phyloP scores from a whole-genome alignment of 129 eudicot species.

The Escallonia rubra region DNA sequence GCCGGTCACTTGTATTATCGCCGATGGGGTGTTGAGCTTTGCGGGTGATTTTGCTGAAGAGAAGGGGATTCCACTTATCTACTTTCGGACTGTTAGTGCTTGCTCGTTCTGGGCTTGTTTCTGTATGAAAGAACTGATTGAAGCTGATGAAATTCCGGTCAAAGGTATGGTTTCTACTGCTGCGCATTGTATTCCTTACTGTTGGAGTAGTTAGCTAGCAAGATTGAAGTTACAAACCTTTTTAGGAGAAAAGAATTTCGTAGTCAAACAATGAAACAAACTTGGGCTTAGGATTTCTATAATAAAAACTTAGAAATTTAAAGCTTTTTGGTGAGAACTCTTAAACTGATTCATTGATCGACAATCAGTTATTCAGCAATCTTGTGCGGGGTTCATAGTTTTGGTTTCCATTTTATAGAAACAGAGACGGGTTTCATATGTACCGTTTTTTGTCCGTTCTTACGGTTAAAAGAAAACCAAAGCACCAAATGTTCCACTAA shows the following conservation, averaged over 20 bases:
- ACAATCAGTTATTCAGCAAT: no score
- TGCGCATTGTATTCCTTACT: neutral
- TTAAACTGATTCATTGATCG: no score
- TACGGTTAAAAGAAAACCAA: no score
- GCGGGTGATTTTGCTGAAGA: slow-evolving; percentile 16
- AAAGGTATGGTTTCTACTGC: neutral
- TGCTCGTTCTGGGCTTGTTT: slow-evolving; percentile 22
- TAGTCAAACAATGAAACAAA: no score
- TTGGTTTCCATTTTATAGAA: no score
- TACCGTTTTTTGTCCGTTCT: no score
- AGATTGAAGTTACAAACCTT: neutral
- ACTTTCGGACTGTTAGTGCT: slow-evolving; percentile 19
- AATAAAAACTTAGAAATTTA: no score
- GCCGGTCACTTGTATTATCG: slow-evolving; percentile 18
- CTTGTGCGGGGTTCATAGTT: no score
- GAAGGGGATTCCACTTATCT: slow-evolving; percentile 14
- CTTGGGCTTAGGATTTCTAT: no score
- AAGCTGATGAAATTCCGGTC: slow-evolving; percentile 21
- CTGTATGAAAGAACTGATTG: slow-evolving; percentile 9
- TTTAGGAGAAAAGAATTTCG: neutral
- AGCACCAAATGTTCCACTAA: no score
- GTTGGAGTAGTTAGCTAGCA: neutral
- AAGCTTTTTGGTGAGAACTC: neutral
- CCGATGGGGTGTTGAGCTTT: slow-evolving; percentile 23
- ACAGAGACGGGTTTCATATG: no score